Evolutionary conservation across 192 early-diverging fungal genomes (phyloP).

Genomic region (Dissophora globulifera): DNA sequence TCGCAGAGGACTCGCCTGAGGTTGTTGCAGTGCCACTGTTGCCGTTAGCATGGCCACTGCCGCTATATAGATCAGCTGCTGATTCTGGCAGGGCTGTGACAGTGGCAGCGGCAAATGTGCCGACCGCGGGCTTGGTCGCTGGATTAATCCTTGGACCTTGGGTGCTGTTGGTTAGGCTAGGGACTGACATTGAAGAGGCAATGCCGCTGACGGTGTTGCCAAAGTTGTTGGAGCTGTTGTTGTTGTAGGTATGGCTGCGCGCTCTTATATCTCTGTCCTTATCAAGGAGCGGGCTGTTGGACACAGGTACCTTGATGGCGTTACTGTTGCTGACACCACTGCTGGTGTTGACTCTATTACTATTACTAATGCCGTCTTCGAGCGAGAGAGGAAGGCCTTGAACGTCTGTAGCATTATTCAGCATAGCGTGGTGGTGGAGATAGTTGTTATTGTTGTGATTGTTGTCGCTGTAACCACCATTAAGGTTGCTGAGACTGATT

Average conservation of each 20-base stretch:
- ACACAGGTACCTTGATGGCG: constrained; percentile 33
- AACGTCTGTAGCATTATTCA: neutral
- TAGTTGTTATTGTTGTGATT: constrained; percentile 5
- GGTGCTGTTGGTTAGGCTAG: constrained; percentile 1
- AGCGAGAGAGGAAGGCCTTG: constrained; percentile 3
- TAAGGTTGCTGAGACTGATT: constrained; percentile 9
- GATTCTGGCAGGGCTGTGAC: constrained; percentile 3
- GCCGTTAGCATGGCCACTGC: no score
- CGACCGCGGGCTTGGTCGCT: constrained; percentile 33
- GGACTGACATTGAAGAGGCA: neutral
- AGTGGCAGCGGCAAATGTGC: constrained; percentile 16
- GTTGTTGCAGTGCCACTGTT: neutral
- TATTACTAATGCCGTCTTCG: constrained; percentile 4
- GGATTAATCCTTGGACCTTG: constrained; percentile 33
- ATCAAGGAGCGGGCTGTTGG: no score
- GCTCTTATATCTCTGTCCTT: neutral
- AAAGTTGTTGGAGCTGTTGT: constrained; percentile 6
- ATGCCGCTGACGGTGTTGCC: neutral
- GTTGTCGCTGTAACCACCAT: neutral
- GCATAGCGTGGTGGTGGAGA: constrained; percentile 1
- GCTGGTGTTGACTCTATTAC: neutral
- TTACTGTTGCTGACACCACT: neutral
- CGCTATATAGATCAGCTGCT: neutral
- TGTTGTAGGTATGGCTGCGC: constrained; percentile 13
- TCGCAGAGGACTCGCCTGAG: constrained; percentile 41